phyloP scores from a whole-genome alignment of 495 filamentous ascomycete genomes.

The Lepraria neglecta region DNA sequence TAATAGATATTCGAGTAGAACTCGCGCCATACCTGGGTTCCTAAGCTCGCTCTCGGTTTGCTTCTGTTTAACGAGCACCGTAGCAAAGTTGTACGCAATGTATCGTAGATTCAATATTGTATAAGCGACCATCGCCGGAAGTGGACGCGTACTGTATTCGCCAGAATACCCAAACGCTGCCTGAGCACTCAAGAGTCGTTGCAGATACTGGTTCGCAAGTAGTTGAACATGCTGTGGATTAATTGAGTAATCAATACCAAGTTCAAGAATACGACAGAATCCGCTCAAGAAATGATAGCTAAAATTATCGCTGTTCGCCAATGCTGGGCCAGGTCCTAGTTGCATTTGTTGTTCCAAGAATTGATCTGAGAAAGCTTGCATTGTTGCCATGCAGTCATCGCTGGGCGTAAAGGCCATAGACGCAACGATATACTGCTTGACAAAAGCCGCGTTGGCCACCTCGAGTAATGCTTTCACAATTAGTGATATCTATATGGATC shows the following conservation, averaged over 20 bases:
- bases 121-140: conserved; percentile 67
- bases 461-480: conserved; percentile 22
- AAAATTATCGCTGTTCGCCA: conserved; percentile 30
- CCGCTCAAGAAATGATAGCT: conserved; percentile 53
- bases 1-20: not conserved
- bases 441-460: conserved; percentile 44
- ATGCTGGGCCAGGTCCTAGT: not conserved
- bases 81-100: conserved; percentile 59
- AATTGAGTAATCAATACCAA: conserved; percentile 63
- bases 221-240: conserved; percentile 63
- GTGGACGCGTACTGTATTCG: conserved; percentile 50
- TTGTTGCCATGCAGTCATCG: conserved; percentile 70
- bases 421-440: conserved; percentile 53
- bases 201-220: conserved; percentile 60
- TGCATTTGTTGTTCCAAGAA: conserved; percentile 38
- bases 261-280: conserved; percentile 57
- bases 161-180: conserved; percentile 61
- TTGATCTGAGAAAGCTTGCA: conserved; percentile 47
- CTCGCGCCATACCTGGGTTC: conserved; percentile 50
- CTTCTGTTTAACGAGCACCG: conserved; percentile 46
- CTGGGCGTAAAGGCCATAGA: conserved; percentile 51
- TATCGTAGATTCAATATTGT: conserved; percentile 65
- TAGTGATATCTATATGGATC: not conserved
- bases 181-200: conserved; percentile 63
- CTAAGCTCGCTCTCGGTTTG: conserved; percentile 49